Evolutionary conservation across 2,329 filamentous ascomycete species (phyloP), one percentile per base, ranked within the genome.

Genomic region (Verticillium albo-atrum): DNA sequence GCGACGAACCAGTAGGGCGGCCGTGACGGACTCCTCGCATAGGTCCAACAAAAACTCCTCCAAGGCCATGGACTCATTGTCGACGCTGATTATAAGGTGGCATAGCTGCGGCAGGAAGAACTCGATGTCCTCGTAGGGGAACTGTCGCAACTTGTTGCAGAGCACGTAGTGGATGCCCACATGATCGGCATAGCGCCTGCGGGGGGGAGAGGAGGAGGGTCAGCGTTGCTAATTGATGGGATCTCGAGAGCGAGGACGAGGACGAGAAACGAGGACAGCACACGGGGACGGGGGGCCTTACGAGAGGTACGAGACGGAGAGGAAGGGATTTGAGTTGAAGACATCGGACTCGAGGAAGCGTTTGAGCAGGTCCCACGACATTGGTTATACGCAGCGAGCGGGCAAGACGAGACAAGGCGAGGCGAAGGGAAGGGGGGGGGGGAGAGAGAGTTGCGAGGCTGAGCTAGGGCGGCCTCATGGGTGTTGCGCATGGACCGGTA

Each of bases 261-360:
- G n/a, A n/a, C n/a, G n/a, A n/a, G n/a, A n/a, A n/a, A n/a, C n/a
- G 25, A 14, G 62, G 61, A 59, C 54, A 10, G 34, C 3, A 50
- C 6, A 12, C n/a, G 17, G n/a, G n/a, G n/a, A n/a, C n/a, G n/a
- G n/a, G n/a, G n/a, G n/a, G 64, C 81, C 88, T 84, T 81, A 94
- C 90, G 90, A 91, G 71, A 95, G 86, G 77, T 95, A 95, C 66
- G 90, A 91, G 73, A 95, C 91, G 63, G 90, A 89, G 75, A 95
- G 87, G 75, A 92, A 94, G 64, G 91, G 90, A 77, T 94, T 89
- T 78, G 90, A 89, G 81, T 93, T 94, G 83, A 95, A 95, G 81
- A 95, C 90, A 82, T 95, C 91, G 80, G 89, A 92, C 84, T 94
- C 90, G 81, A 95, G 87, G 85, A 94, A 93, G 77, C 91, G 87